Evolutionary conservation across 257 asterid species (phyloP), one percentile per base, ranked within the genome.

Genomic region (Solanum etuberosum): DNA sequence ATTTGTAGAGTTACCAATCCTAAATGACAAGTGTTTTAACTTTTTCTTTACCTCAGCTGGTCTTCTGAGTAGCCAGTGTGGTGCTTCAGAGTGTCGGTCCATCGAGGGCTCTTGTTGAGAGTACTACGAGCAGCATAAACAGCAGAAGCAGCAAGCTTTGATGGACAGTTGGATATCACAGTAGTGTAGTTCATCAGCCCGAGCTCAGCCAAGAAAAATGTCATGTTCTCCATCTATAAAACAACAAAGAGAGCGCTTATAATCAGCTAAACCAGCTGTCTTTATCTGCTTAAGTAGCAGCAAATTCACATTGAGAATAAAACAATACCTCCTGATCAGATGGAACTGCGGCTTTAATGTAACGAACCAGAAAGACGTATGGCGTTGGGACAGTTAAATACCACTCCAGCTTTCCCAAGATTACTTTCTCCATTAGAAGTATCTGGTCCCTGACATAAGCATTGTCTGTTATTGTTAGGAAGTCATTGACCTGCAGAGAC

Each of bases 81-180:
- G 90, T 93, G 96, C 90, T 91, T 92, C 87, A 96, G 90, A 21
- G 98, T 96, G 70, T 89, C 93, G 1, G 94, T 93, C 99, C 98
- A 96, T 2, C 51, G n/a, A 7, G 97, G 95, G 20, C 63, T 86
- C 94, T 86, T 90, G 35, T 87, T 83, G 37, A 96, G 94, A 4
- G 96, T 93, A 92, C 92, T 90, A 20, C 98, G 94, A 5, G 98
- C 98, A 21, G 93, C 95, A 81, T 96, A 96, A n/a, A 95, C 98
- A 0, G 98, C 93, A 63, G 98, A 86, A 38, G 99, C 98, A 27
- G 98, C 93, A 10, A 96, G 82, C 91, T 84, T 85, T 21, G 99
- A 96, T 11, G 97, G 96, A 87, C 92, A 71, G 88, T 89, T 87
- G 16, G 29, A 84, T 31, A 91, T 90, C 71, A 80, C 54, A 15